phyloP scores from a whole-genome alignment of 2,329 filamentous ascomycete genomes.

The Aurifilum marmelostoma region DNA sequence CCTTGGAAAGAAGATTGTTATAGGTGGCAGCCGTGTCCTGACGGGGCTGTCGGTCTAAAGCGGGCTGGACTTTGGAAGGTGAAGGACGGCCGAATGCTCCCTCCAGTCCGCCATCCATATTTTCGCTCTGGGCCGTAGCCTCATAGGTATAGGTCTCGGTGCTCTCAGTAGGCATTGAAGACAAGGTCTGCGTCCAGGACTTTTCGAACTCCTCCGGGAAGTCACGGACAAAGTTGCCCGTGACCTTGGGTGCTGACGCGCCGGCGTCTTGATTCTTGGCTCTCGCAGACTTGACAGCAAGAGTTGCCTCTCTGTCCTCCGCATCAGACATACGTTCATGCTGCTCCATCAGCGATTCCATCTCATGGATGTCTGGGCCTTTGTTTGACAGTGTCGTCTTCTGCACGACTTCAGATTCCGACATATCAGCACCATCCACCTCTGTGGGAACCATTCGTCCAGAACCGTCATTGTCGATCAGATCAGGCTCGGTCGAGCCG shows the following conservation, averaged over 20 bases:
- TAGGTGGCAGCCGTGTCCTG: conserved; percentile 16
- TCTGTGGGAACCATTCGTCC: not conserved
- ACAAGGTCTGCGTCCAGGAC: conserved; percentile 42
- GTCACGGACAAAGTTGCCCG: conserved; percentile 54
- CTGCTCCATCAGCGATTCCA: conserved; percentile 38
- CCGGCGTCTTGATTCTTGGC: conserved; percentile 12
- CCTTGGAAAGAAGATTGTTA: conserved; percentile 47
- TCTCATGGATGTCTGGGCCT: conserved; percentile 18
- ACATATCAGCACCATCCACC: conserved; percentile 35
- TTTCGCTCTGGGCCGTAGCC: not conserved
- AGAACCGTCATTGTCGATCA: conserved; percentile 25
- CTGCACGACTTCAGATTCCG: conserved; percentile 35
- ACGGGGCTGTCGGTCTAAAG: conserved; percentile 33
- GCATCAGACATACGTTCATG: conserved; percentile 38
- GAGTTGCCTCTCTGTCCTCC: conserved; percentile 36
- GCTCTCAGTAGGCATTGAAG: conserved; percentile 15
- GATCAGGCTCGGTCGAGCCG: conserved; percentile 33
- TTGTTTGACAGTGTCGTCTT: conserved; percentile 26
- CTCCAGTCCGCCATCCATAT: conserved; percentile 27
- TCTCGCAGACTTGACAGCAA: conserved; percentile 33
- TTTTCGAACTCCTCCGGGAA: conserved; percentile 56
- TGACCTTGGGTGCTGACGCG: conserved; percentile 37
- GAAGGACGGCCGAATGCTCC: conserved; percentile 16
- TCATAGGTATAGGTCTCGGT: conserved; percentile 12
- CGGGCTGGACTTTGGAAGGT: conserved; percentile 32